Base-by-base conservation (phyloP, 129 eudicot species). In the Centella asiatica region DNA sequence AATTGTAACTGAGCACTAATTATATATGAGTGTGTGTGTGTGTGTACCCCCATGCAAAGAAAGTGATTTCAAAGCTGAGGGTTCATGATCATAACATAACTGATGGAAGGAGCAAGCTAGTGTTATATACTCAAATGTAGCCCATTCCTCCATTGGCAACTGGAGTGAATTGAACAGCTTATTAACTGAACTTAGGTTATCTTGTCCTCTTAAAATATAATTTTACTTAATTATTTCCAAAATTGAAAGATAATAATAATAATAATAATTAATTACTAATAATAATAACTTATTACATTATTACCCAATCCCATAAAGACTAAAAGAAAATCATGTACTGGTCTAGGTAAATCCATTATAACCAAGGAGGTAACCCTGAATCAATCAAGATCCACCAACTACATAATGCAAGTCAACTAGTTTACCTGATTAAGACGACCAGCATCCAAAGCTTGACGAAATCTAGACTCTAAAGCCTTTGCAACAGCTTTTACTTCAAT, bases 401-500 rank as follows among this genome's bases (percentile, higher is more conserved):
- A 48, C 40, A 20, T 63, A 19, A 27, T 59, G 18, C 44, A 23
- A 65, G 33, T 59, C 60, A 70, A 57, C 45, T 27, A 56, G 54
- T 52, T 37, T n/a, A 92, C 99, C 99, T 93, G 96, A 70, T 95
- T 87, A 65, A 87, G 90, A 53, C 99, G 96, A 9, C 99, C 99
- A 68, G 92, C 96, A 60, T 78, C 68, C 45, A 93, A 60, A 72
- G 99, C 99, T 80, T 87, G 85, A 70, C 88, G 84, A 71, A 93
- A 93, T 72, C 96, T 82, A 60, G 99, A 67, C 75, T 80, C 82
- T 66, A 93, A 78, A 69, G 92, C 96, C 67, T 84, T 71, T 27
- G 96, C 95, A 48, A 93, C 99, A 45, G 92, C 86, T 42, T 80
- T 78, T 40, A 93, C 99, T 85, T 93, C 99, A 69, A 74, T 80